These are phyloP conservation scores for Sungouiella blattae DNA, from an alignment of 805 yeast species.

Conservation along the genomic window DNA sequence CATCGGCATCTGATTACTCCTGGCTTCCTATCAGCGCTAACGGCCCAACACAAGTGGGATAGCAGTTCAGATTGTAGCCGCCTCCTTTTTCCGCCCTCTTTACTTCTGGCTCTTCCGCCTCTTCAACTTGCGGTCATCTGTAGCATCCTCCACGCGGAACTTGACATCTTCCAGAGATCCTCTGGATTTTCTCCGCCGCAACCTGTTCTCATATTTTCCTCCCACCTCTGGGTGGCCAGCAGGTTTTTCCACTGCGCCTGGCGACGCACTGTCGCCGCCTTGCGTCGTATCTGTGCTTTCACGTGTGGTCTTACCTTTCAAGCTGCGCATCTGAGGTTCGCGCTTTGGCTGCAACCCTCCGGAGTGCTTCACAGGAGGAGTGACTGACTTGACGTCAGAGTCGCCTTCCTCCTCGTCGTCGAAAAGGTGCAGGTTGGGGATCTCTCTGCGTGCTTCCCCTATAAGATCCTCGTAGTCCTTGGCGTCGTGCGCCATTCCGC, in stretches of 20 bases:
- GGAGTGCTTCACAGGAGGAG: not conserved
- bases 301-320: too few relatives aligned
- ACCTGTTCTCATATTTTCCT: slow-evolving; percentile 16
- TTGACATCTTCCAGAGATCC: not conserved
- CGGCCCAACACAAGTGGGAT: too few relatives aligned
- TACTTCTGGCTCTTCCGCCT: not conserved
- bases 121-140: not conserved
- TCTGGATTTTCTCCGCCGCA: slow-evolving; percentile 14
- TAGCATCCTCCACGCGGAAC: not conserved
- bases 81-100: not conserved
- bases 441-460: slow-evolving; percentile 29
- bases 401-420: slow-evolving; percentile 31
- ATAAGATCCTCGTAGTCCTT: slow-evolving; percentile 28
- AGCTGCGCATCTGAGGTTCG: too few relatives aligned
- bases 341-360: too few relatives aligned
- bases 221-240: slow-evolving; percentile 5
- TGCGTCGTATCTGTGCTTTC: not conserved
- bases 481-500: slow-evolving; percentile 30
- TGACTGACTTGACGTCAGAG: not conserved
- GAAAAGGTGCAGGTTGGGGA: slow-evolving; percentile 34
- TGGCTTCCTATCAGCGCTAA: too few relatives aligned
- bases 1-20: too few relatives aligned
- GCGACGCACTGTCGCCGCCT: not conserved
- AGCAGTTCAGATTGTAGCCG: too few relatives aligned
- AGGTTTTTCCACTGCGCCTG: not conserved